Percentiles rank a stretch among this genome's conserved stretches.
phyloP scores from a whole-genome alignment of 768 basidiomycete species.

The Gloeopeniophorella convolvens region DNA sequence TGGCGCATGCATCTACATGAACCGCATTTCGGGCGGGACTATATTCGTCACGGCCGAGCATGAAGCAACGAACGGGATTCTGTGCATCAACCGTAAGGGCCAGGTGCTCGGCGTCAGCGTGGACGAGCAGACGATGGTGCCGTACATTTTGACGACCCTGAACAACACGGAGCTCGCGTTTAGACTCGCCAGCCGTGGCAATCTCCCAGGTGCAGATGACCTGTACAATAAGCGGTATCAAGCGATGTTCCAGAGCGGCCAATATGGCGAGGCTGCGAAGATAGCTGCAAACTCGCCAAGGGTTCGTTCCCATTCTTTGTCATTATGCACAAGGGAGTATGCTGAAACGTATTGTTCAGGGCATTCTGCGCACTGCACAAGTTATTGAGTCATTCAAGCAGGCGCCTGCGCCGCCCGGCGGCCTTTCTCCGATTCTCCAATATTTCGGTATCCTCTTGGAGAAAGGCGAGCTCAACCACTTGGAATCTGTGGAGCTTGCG shows the following conservation, averaged over 20 bases:
- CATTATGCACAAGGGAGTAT: no score
- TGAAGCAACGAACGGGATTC: slow-evolving; percentile 88
- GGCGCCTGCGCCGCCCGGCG: slow-evolving; percentile 81
- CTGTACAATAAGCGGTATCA: slow-evolving; percentile 93
- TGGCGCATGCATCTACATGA: slow-evolving; percentile 98
- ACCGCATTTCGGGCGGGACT: slow-evolving; percentile 97
- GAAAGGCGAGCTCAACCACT: slow-evolving; percentile 95
- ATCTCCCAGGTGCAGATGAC: slow-evolving; percentile 95
- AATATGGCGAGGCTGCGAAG: slow-evolving; percentile 92
- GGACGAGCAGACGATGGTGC: slow-evolving; percentile 94
- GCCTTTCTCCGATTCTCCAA: slow-evolving; percentile 90
- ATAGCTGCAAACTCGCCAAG: slow-evolving; percentile 95
- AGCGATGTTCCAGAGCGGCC: slow-evolving; percentile 77
- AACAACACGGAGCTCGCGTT: slow-evolving; percentile 97
- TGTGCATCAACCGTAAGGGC: slow-evolving; percentile 99
- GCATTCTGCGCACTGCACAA: slow-evolving; percentile 87
- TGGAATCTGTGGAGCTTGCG: slow-evolving; percentile 91
- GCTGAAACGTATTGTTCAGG: slow-evolving; percentile 41
- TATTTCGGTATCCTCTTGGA: slow-evolving; percentile 98
- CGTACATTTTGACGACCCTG: slow-evolving; percentile 86
- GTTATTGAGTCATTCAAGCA: slow-evolving; percentile 97
- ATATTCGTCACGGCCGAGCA: slow-evolving; percentile 98
- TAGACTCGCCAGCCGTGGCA: slow-evolving; percentile 91
- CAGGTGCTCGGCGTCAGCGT: slow-evolving; percentile 95
- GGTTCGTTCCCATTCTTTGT: no score